These are phyloP conservation scores for Podosphaera leucotricha DNA, from an alignment of 2,329 filamentous ascomycete species.

Conservation along the genomic window DNA sequence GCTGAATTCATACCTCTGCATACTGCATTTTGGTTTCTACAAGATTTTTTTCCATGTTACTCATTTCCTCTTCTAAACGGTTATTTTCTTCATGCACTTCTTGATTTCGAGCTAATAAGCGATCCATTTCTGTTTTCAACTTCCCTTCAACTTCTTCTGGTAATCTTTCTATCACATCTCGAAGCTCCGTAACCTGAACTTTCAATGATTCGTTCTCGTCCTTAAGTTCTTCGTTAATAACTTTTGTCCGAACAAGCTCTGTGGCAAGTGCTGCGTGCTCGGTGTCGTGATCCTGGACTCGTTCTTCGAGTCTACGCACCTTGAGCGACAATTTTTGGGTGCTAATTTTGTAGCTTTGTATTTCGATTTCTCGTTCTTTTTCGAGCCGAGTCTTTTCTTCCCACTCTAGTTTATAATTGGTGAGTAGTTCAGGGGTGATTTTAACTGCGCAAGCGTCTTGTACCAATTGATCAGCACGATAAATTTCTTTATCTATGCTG, in stretches of 20 bases:
- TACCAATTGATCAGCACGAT: slow-evolving; percentile 80
- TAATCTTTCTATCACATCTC: slow-evolving; percentile 70
- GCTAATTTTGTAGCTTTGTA: slow-evolving; percentile 45
- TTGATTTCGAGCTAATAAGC: slow-evolving; percentile 74
- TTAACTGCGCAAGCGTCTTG: slow-evolving; percentile 77
- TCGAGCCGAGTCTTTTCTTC: slow-evolving; percentile 71
- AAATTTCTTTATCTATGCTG: slow-evolving; percentile 84
- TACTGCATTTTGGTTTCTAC: slow-evolving; percentile 88
- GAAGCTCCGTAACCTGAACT: slow-evolving; percentile 65
- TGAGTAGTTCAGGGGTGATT: slow-evolving; percentile 61
- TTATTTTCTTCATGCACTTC: slow-evolving; percentile 90
- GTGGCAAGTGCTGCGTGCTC: slow-evolving; percentile 84
- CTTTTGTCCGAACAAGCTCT: slow-evolving; percentile 74
- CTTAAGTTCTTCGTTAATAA: slow-evolving; percentile 71
- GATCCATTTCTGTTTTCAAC: slow-evolving; percentile 67
- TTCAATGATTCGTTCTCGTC: slow-evolving; percentile 78
- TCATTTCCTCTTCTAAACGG: slow-evolving; percentile 66
- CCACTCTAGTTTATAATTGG: slow-evolving; percentile 67
- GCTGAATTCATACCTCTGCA: slow-evolving; percentile 56
- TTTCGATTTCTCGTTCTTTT: slow-evolving; percentile 58
- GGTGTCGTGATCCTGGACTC: slow-evolving; percentile 65
- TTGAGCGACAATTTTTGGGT: slow-evolving; percentile 47
- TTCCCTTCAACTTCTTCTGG: slow-evolving; percentile 67
- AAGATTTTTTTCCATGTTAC: slow-evolving; percentile 76
- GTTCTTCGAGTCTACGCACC: slow-evolving; percentile 68